These are phyloP conservation scores for Candida alai DNA, from an alignment of 805 yeast genomes.

Conservation along the genomic window DNA sequence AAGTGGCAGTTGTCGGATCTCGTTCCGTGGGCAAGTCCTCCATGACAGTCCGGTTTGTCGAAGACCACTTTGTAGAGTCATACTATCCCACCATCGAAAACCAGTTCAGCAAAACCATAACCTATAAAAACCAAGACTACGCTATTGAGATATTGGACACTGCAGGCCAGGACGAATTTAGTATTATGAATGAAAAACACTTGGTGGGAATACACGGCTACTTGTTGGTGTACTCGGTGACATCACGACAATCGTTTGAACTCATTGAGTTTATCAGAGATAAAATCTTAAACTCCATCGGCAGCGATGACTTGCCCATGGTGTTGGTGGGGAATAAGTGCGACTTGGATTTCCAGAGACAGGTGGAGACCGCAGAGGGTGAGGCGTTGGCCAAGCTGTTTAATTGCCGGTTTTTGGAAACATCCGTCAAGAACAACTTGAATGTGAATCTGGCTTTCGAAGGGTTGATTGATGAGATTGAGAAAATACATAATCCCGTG, in stretches of 20 bases:
- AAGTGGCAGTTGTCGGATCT: slow-evolving; percentile 83
- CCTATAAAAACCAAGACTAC: slow-evolving; percentile 68
- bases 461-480: slow-evolving; percentile 54
- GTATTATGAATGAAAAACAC: slow-evolving; percentile 73
- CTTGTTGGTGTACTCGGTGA: slow-evolving; percentile 75
- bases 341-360: slow-evolving; percentile 58
- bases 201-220: slow-evolving; percentile 82
- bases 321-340: slow-evolving; percentile 67
- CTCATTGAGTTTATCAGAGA: slow-evolving; percentile 74
- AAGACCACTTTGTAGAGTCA: slow-evolving; percentile 81
- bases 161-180: slow-evolving; percentile 90
- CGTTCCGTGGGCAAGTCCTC: slow-evolving; percentile 88
- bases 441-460: slow-evolving; percentile 55
- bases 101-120: slow-evolving; percentile 69
- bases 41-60: slow-evolving; percentile 78
- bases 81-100: slow-evolving; percentile 91
- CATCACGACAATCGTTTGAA: slow-evolving; percentile 74
- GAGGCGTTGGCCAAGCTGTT: slow-evolving; percentile 39
- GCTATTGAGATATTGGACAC: slow-evolving; percentile 85
- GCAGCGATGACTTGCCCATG: slow-evolving; percentile 46
- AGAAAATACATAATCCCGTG: slow-evolving; percentile 53
- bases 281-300: slow-evolving; percentile 69
- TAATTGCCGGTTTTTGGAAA: slow-evolving; percentile 45
- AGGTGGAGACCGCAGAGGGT: slow-evolving; percentile 59
- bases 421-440: slow-evolving; percentile 45